A percentile compares a stretch with the other conserved stretches of the same genome.
Evolutionary conservation across 352 stramenopile genomes (phyloP).

Genomic region (Poterioochromonas sp.): DNA sequence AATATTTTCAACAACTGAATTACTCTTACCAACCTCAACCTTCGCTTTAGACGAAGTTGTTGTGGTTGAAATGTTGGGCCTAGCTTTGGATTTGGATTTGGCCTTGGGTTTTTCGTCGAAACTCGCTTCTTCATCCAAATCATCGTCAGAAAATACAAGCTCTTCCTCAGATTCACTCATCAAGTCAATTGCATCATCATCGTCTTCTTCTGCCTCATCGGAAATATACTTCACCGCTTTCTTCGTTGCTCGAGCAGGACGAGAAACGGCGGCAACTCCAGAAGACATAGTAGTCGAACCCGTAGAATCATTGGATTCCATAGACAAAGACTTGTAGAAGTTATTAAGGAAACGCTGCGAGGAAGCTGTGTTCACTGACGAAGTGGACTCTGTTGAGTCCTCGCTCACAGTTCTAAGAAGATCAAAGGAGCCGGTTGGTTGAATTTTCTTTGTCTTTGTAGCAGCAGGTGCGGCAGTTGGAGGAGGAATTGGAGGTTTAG

Average conservation of each 20-base stretch:
- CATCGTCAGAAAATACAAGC: no score
- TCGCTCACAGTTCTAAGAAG: background rate
- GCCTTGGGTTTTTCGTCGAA: background rate
- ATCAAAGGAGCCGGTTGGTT: background rate
- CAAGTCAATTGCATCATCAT: no score
- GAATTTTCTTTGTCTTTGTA: conserved; percentile 46
- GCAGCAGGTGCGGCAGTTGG: conserved; percentile 41
- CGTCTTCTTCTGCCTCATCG: background rate
- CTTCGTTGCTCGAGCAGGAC: background rate
- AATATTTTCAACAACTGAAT: background rate
- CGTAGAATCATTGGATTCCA: background rate
- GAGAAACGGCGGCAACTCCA: background rate
- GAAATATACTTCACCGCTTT: background rate
- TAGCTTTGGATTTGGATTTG: background rate
- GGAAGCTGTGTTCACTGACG: background rate
- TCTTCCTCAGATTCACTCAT: no score
- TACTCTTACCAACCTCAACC: background rate
- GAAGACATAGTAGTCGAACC: background rate
- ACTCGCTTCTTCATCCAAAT: background rate
- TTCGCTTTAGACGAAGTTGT: background rate
- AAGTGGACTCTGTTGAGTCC: background rate
- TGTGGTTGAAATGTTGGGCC: background rate
- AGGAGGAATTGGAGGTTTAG: conserved; percentile 36
- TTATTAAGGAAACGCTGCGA: background rate
- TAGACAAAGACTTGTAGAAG: background rate